Evolutionary conservation across 1,139 yeast species (phyloP).

Genomic region (Candida pseudoviswanathii): DNA sequence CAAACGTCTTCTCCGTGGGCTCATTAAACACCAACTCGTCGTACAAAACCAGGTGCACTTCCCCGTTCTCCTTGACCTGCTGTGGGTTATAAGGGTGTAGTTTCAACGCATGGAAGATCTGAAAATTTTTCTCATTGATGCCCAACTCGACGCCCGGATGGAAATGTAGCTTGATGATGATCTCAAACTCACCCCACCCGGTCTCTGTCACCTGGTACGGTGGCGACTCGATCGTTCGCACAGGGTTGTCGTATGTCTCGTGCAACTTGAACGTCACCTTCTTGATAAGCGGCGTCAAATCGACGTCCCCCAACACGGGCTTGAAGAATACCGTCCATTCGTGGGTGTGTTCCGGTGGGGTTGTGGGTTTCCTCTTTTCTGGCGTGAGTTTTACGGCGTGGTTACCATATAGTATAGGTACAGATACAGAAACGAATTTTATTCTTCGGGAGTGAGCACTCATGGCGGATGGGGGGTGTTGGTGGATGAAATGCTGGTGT

Average conservation of each 20-base stretch:
- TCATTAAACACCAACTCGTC: conserved; percentile 95
- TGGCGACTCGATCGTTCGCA: conserved; percentile 81
- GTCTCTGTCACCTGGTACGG: conserved; percentile 97
- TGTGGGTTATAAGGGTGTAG: conserved; percentile 82
- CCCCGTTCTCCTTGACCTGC: conserved; percentile 44
- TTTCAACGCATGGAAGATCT: conserved; percentile 84
- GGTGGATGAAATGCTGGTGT: background rate
- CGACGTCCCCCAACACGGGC: conserved; percentile 77
- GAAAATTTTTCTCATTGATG: conserved; percentile 80
- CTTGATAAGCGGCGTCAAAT: conserved; percentile 79
- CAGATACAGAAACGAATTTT: conserved; percentile 74
- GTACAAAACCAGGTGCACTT: conserved; percentile 68
- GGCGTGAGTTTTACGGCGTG: conserved; percentile 72
- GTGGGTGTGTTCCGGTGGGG: conserved; percentile 92
- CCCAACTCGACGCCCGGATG: conserved; percentile 69
- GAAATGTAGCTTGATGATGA: conserved; percentile 83
- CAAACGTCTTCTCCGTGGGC: conserved; percentile 89
- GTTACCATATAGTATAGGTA: conserved; percentile 89
- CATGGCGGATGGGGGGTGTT: conserved; percentile 4
- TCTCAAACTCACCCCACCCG: conserved; percentile 99
- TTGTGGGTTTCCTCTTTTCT: conserved; percentile 61
- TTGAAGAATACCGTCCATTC: conserved; percentile 92
- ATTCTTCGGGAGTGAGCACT: conserved; percentile 32
- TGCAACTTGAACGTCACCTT: conserved; percentile 93
- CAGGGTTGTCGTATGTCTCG: conserved; percentile 87